Evolutionary conservation across 2,329 filamentous ascomycete species (phyloP), one percentile per base, ranked within the genome.

Genomic region (Claviceps quebecensis): DNA sequence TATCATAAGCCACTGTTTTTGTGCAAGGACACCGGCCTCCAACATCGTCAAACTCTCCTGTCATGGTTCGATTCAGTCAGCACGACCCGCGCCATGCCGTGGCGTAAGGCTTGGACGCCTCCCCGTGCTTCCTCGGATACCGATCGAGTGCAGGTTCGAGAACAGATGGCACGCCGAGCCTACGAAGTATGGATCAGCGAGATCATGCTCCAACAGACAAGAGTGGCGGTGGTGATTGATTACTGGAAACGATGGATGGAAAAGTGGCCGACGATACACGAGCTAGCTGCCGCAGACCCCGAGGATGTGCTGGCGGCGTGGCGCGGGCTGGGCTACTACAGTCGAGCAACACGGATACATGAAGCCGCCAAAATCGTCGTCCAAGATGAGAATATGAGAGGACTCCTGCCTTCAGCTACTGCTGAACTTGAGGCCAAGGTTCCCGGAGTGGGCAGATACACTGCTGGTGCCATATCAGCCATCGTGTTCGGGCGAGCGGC

Each of bases 101-200:
- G 76, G 76, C 74, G 80, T 34, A 78, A 80, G 56, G 54, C 69
- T 2, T 83, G 78, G 76, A 66, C 78, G 49, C 65, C 79, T 50
- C 51, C 49, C 14, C n/a, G 4, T 40, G 26, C 29, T 55, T 22
- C 55, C 23, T 8, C 6, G 1, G 26, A 58, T 17, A 26, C 50
- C 16, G 58, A 66, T 16, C 57, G 60, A 1, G 55, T 60, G 1
- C 63, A 66, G n/a, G 65, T 75, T 8, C 69, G 69, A 34, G 46
- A 53, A n/a, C 62, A 61, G 2, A 66, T 81, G 11, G 72, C 75
- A 53, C 71, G 66, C 34, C 73, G 80, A 47, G 80, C 79, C 2
- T 83, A 83, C 64, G 73, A 82, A 61, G 79, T 83, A 46, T 83
- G 79, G 77, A 80, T 83, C 59, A 79, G 75, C 59, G 80, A 83